Conservation (phyloP, 768 basidiomycete genomes). For the Pleurotus sapidus region DNA sequence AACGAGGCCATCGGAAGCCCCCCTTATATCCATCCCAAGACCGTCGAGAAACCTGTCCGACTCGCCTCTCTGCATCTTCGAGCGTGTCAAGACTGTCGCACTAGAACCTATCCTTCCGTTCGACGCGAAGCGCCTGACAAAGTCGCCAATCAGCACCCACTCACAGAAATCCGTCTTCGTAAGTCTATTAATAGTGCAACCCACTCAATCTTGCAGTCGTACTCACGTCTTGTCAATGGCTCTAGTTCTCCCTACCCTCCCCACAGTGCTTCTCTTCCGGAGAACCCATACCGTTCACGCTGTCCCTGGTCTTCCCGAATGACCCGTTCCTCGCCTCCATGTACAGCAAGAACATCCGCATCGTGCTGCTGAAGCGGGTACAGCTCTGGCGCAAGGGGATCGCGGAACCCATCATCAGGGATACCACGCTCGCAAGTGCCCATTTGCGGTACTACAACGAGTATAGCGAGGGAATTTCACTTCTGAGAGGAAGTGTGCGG, state of each 20-base stretch:
- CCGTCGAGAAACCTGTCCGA: conserved; percentile 18
- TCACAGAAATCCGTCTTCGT: conserved; percentile 23
- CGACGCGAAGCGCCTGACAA: background rate
- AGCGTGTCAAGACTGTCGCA: conserved; percentile 26
- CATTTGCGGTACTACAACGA: conserved; percentile 24
- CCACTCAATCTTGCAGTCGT: background rate
- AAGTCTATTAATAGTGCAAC: conserved; percentile 10
- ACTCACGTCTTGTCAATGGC: too few species aligned
- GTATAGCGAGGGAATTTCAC: conserved; percentile 29
- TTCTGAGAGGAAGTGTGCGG: conserved; percentile 29
- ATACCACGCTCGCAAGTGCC: conserved; percentile 19
- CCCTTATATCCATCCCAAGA: conserved; percentile 27
- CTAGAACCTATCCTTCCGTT: conserved; percentile 16
- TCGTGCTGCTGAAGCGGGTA: conserved; percentile 34
- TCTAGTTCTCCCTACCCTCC: conserved; percentile 35
- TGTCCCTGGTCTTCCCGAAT: conserved; percentile 31
- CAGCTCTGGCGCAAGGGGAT: conserved; percentile 24
- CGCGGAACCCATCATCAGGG: conserved; percentile 22
- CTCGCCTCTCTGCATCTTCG: conserved; percentile 16
- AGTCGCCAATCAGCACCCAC: conserved; percentile 10
- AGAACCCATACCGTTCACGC: conserved; percentile 33
- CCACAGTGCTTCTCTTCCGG: conserved; percentile 35
- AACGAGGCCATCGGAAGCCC: conserved; percentile 31
- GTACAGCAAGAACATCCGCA: conserved; percentile 27
- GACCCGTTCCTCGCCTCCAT: conserved; percentile 36